These are phyloP conservation scores for Myrica gale DNA, from an alignment of 306 rosid species.

Conservation along the genomic window DNA sequence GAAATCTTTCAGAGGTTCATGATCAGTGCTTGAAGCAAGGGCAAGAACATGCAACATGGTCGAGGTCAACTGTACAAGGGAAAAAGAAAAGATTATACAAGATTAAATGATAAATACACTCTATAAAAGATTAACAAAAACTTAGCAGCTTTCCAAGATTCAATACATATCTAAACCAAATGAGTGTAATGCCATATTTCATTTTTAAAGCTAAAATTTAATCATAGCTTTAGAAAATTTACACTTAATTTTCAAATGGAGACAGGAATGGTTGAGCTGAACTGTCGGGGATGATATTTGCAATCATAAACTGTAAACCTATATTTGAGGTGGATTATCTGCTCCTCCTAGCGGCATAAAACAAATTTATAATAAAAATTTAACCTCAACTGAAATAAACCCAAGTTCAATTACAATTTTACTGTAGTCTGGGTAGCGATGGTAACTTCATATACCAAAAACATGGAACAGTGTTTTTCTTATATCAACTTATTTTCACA, in stretches of 20 bases:
- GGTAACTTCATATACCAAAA: not conserved
- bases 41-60: slow-evolving; percentile 82
- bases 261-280: not conserved
- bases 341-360: too few relatives aligned
- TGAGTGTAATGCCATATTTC: not conserved
- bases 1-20: slow-evolving; percentile 66
- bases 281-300: not conserved
- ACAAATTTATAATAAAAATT: too few relatives aligned
- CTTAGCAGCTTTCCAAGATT: slow-evolving; percentile 19
- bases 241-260: not conserved
- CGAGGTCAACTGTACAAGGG: slow-evolving; percentile 65
- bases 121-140: not conserved
- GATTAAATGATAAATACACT: slow-evolving; percentile 1
- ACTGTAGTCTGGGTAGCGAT: too few relatives aligned
- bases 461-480: not conserved
- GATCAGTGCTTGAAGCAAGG: slow-evolving; percentile 55
- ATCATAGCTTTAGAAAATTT: not conserved
- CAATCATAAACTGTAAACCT: not conserved
- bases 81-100: slow-evolving; percentile 7
- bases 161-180: slow-evolving; percentile 12
- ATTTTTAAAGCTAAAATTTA: slow-evolving; percentile 6
- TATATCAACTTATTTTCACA: not conserved
- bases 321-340: not conserved
- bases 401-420: too few relatives aligned
- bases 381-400: too few relatives aligned